Base-by-base conservation (phyloP, 805 yeast genomes). In the Gaillardinia entomophila region DNA sequence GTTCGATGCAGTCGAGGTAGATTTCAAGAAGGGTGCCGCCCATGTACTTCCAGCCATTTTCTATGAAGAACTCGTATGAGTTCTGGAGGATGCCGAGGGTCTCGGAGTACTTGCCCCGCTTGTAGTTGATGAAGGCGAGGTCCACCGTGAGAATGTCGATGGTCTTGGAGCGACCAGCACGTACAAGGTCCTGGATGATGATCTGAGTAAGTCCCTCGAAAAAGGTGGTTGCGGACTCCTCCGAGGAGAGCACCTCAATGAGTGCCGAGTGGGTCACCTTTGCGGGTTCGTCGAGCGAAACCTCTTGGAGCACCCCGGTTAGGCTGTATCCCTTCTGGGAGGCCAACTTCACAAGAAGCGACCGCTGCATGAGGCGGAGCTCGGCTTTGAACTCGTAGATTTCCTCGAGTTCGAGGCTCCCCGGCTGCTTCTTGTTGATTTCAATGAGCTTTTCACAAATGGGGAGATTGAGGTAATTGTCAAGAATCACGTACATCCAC, bases 91-190 rank as follows among this genome's bases (percentile, higher is more conserved):
- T 75, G 4, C 71, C 60, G 12, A 77, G 71, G 1, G 96, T 81
- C 27, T 72, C 70, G 24, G 68, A 67, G 43, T 75, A 81, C 22
- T 82, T 68, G 3, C 70, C 58, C 19, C 65, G 60, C 42, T 74
- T 76, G 49, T 74, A 79, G 37, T 81, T 78, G 12, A 87, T 55
- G 8, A 82, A 50, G 0, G 95, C 96, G 33, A 87, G 68, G 41
- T 90, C 96, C 5, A 85, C 75, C 1, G 89, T 78, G 12, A 92
- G 62, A 4, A 80, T 65, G 46, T 84, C 89, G 5, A 83, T 79
- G 0, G 86, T 70, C 40, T 90, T 70, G 12, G 77, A 71, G 35
- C 86, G 66, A 12, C 53, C 55, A 3, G 82, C 71, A 1, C 51
- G 41, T 4, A 72, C 66, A 41, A 73, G 82, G 28, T 73, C 73